phyloP scores from a whole-genome alignment of 2,329 filamentous ascomycete genomes.

The Claviceps pusilla region DNA sequence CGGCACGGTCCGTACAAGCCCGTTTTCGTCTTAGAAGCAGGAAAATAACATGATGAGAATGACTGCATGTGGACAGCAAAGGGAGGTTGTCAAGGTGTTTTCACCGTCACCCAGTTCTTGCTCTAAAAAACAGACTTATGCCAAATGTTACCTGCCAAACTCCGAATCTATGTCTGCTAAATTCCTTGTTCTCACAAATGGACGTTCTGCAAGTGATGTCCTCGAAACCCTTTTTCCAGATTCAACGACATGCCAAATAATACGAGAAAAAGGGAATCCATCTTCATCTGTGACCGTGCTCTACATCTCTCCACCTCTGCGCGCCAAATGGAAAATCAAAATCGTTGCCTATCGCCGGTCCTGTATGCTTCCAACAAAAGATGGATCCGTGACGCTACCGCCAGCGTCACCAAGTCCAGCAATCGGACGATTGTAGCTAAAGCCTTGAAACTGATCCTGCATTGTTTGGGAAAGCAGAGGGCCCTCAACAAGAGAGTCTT shows the following conservation, averaged over 20 bases:
- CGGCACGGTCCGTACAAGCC: background rate
- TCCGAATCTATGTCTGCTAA: conserved; percentile 5
- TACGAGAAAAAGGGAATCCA: background rate
- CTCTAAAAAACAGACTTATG: conserved; percentile 1
- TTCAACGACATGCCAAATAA: background rate
- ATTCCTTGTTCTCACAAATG: conserved; percentile 1
- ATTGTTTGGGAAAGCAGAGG: conserved; percentile 83
- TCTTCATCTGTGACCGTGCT: background rate
- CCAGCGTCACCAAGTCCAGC: conserved; percentile 85
- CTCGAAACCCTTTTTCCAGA: background rate
- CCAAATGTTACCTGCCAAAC: conserved; percentile 9
- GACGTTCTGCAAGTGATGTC: background rate
- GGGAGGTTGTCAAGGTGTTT: background rate
- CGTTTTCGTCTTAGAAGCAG: background rate
- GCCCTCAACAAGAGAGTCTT: conserved; percentile 87
- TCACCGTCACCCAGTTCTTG: background rate
- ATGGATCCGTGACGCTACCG: conserved; percentile 82
- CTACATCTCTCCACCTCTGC: background rate
- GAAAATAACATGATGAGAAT: background rate
- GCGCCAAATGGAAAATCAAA: background rate
- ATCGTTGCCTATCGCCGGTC: conserved; percentile 23
- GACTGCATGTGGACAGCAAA: background rate
- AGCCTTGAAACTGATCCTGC: conserved; percentile 91
- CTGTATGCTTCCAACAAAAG: conserved; percentile 47
- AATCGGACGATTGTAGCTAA: conserved; percentile 93